Evolutionary conservation across 495 filamentous ascomycete genomes (phyloP).

Genomic region (Lepraria neglecta): DNA sequence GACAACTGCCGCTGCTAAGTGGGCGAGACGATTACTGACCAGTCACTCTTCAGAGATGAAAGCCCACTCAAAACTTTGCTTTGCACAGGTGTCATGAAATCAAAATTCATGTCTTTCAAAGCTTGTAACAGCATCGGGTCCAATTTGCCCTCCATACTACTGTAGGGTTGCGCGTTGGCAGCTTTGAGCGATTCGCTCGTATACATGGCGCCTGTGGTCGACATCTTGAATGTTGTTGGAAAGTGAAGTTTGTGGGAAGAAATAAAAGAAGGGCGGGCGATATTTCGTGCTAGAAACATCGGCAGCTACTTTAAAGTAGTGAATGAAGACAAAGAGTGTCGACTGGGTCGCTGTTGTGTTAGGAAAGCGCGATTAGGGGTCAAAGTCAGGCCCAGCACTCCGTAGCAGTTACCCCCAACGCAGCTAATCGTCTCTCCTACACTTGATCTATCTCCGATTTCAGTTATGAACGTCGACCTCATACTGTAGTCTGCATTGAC

Average conservation of each 20-base stretch:
- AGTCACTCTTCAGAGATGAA: conserved; percentile 46
- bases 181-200: conserved; percentile 26
- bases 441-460: not conserved
- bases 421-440: not conserved
- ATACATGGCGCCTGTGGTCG: conserved; percentile 19
- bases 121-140: conserved; percentile 43
- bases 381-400: conserved; percentile 8
- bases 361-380: not conserved
- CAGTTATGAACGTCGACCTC: not conserved
- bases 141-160: conserved; percentile 43
- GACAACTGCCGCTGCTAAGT: not conserved
- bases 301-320: not conserved
- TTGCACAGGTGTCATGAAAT: conserved; percentile 52
- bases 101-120: conserved; percentile 41
- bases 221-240: conserved; percentile 14
- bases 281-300: conserved; percentile 2
- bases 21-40: conserved; percentile 27
- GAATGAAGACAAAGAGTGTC: not conserved
- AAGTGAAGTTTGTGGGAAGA: not conserved
- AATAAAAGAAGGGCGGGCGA: not conserved
- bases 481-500: not conserved
- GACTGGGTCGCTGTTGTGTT: too few relatives aligned
- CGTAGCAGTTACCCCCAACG: not conserved
- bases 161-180: conserved; percentile 34
- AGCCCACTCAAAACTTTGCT: conserved; percentile 47